These are phyloP conservation scores for Scutellaria minor DNA, from an alignment of 257 asterid genomes.

Conservation along the genomic window DNA sequence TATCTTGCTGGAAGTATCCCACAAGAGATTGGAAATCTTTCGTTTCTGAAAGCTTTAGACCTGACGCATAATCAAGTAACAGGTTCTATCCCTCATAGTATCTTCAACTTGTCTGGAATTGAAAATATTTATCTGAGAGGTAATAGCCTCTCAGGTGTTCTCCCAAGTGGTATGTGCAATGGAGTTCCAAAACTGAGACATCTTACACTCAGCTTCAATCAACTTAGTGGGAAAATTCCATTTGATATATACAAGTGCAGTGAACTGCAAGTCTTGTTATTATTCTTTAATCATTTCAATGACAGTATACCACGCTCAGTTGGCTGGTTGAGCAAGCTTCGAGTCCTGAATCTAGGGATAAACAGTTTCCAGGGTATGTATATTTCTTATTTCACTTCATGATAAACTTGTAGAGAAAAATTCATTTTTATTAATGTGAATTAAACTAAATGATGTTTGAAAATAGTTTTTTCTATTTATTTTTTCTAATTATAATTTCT, in stretches of 20 bases:
- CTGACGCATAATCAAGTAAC: slow-evolving; percentile 36
- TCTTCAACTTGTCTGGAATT: slow-evolving; percentile 39
- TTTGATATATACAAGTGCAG: slow-evolving; percentile 38
- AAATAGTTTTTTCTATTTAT: too few species aligned
- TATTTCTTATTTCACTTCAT: too few species aligned
- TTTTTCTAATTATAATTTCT: too few species aligned
- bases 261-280: slow-evolving; percentile 11
- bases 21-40: slow-evolving; percentile 38
- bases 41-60: slow-evolving; percentile 32
- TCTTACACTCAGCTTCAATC: slow-evolving; percentile 26
- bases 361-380: too few species aligned
- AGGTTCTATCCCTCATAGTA: slow-evolving; percentile 35
- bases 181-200: slow-evolving; percentile 3
- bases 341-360: too few species aligned
- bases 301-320: slow-evolving; percentile 41
- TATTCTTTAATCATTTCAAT: slow-evolving; percentile 34
- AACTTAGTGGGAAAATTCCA: slow-evolving; percentile 36
- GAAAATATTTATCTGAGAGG: slow-evolving; percentile 23
- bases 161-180: slow-evolving; percentile 28
- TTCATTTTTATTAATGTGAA: too few species aligned
- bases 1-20: slow-evolving; percentile 47
- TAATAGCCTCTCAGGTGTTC: slow-evolving; percentile 35
- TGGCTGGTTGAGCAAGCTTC: too few species aligned
- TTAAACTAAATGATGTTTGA: too few species aligned
- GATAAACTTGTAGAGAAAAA: too few species aligned